phyloP scores from a whole-genome alignment of 441 rosid genomes.

The Aleurites moluccanus region DNA sequence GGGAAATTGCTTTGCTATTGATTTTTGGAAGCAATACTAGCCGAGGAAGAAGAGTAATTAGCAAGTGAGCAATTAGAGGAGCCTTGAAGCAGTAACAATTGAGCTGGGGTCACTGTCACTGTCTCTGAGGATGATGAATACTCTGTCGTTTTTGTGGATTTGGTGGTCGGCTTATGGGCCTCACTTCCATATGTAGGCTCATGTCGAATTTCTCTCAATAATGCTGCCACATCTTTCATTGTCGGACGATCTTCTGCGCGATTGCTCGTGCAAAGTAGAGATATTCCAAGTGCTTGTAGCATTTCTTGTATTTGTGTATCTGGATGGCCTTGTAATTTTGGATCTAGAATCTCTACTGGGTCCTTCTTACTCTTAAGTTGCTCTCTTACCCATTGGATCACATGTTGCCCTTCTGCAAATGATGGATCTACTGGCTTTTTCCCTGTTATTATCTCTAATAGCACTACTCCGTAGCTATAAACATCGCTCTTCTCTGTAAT shows the following conservation, averaged over 20 bases:
- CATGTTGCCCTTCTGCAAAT: slow-evolving; percentile 58
- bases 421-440: slow-evolving; percentile 66
- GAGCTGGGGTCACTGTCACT: slow-evolving; percentile 43
- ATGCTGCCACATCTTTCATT: slow-evolving; percentile 69
- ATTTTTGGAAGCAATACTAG: slow-evolving; percentile 28
- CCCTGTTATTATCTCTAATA: slow-evolving; percentile 62
- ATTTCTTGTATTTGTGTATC: slow-evolving; percentile 69
- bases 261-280: slow-evolving; percentile 68
- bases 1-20: slow-evolving; percentile 16
- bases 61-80: slow-evolving; percentile 48
- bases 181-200: slow-evolving; percentile 37
- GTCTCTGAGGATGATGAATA: slow-evolving; percentile 32
- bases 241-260: slow-evolving; percentile 66
- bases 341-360: slow-evolving; percentile 57
- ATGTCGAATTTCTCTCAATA: slow-evolving; percentile 54
- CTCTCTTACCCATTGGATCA: slow-evolving; percentile 67
- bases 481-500: slow-evolving; percentile 66
- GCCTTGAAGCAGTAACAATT: slow-evolving; percentile 42
- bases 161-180: slow-evolving; percentile 39
- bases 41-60: slow-evolving; percentile 51
- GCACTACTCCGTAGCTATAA: slow-evolving; percentile 68
- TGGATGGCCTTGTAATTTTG: slow-evolving; percentile 60
- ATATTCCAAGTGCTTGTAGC: slow-evolving; percentile 68
- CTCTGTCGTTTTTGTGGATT: slow-evolving; percentile 27
- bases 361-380: slow-evolving; percentile 60